These are phyloP conservation scores for Opeltia flavorubescens DNA, from an alignment of 495 filamentous ascomycete species.

Conservation along the genomic window DNA sequence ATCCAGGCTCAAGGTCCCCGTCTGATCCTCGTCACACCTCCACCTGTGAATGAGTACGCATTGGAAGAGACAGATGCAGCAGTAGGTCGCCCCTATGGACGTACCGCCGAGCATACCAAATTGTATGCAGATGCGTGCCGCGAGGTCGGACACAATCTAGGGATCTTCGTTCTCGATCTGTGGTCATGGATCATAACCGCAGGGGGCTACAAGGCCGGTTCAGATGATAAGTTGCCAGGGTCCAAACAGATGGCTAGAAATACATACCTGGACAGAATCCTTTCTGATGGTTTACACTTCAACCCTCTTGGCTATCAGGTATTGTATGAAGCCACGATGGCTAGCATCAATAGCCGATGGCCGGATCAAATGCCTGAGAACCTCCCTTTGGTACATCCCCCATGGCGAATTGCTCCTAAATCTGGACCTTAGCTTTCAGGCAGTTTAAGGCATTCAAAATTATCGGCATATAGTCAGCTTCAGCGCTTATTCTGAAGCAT, in stretches of 20 bases:
- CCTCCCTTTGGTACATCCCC: too few species aligned
- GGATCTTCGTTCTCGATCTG: constrained; percentile 57
- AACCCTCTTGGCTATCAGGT: too few species aligned
- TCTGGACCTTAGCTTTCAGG: too few species aligned
- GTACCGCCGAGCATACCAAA: constrained; percentile 50
- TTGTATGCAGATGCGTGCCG: constrained; percentile 56
- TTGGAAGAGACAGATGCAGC: constrained; percentile 36
- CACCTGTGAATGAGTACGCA: constrained; percentile 68
- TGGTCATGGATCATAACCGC: constrained; percentile 57
- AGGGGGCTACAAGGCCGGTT: constrained; percentile 40
- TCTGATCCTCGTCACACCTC: constrained; percentile 64
- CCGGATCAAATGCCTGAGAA: too few species aligned
- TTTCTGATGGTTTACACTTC: too few species aligned
- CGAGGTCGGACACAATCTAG: constrained; percentile 47
- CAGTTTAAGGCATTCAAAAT: too few species aligned
- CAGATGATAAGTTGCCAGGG: constrained; percentile 37
- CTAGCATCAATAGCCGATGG: too few species aligned
- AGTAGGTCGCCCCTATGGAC: constrained; percentile 32
- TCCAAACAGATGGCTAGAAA: constrained; percentile 35
- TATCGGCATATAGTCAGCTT: too few species aligned
- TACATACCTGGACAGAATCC: constrained; percentile 33
- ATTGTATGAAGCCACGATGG: too few species aligned
- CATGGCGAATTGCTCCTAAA: too few species aligned
- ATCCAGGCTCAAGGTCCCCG: constrained; percentile 55
- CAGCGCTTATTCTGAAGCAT: too few species aligned